phyloP scores from a whole-genome alignment of 495 filamentous ascomycete species.

The Xeromyces bisporus region DNA sequence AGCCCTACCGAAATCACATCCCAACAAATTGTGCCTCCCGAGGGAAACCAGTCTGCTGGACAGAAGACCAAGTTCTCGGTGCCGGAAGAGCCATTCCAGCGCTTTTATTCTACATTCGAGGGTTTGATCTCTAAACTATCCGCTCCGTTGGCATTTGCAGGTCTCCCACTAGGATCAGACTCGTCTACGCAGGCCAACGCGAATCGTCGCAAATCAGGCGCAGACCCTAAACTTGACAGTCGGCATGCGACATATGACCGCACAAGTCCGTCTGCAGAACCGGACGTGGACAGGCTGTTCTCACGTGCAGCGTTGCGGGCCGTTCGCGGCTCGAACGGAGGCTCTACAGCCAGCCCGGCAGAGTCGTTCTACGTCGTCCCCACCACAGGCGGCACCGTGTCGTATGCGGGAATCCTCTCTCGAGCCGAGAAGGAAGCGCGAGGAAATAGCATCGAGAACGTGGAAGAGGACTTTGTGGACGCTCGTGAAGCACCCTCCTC shows the following conservation, averaged over 20 bases:
- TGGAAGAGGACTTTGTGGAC: constrained; percentile 75
- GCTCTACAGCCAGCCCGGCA: constrained; percentile 29
- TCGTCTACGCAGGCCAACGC: constrained; percentile 24
- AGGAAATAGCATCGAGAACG: constrained; percentile 31
- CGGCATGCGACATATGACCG: constrained; percentile 23
- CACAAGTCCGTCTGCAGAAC: constrained; percentile 30
- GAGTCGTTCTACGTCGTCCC: constrained; percentile 96
- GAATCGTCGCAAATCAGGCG: constrained; percentile 22
- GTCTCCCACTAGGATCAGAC: constrained; percentile 56
- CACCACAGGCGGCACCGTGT: constrained; percentile 68
- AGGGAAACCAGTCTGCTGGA: constrained; percentile 5
- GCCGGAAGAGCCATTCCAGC: constrained; percentile 66
- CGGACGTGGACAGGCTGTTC: constrained; percentile 60
- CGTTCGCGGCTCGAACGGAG: constrained; percentile 33
- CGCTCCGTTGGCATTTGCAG: constrained; percentile 78
- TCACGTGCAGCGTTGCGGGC: constrained; percentile 66
- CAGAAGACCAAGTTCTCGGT: constrained; percentile 6
- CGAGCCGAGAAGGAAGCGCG: constrained; percentile 50
- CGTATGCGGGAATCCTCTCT: constrained; percentile 73
- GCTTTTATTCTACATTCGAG: constrained; percentile 81
- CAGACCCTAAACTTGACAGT: constrained; percentile 22
- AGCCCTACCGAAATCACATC: constrained; percentile 21
- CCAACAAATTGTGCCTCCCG: constrained; percentile 17
- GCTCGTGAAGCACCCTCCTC: constrained; percentile 67
- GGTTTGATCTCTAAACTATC: constrained; percentile 69